Evolutionary conservation across 2,329 filamentous ascomycete genomes (phyloP).

Genomic region (Metarhizium rileyi): DNA sequence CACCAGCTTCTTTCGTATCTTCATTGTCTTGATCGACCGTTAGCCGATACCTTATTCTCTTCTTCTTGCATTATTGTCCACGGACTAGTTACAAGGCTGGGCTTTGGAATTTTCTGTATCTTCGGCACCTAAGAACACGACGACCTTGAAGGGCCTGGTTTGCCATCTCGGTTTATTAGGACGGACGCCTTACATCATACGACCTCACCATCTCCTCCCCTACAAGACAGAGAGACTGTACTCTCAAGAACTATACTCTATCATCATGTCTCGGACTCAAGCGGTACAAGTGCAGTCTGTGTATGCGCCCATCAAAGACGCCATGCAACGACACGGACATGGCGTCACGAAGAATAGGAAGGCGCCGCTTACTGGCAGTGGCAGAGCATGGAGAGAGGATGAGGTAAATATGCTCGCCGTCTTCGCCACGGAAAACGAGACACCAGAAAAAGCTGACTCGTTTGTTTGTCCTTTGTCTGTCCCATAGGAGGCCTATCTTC

Average conservation of each 20-base stretch:
- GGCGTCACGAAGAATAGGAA: constrained; percentile 57
- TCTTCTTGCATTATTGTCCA: neutral
- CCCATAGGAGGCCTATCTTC: constrained; percentile 65
- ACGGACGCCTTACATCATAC: neutral
- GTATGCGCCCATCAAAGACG: constrained; percentile 44
- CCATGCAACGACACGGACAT: constrained; percentile 47
- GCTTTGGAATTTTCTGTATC: neutral
- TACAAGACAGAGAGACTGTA: constrained; percentile 8
- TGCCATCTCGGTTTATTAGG: constrained; percentile 7
- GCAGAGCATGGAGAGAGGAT: constrained; percentile 76
- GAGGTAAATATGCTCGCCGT: constrained; percentile 44
- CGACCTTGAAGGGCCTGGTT: constrained; percentile 14
- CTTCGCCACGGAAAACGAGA: neutral
- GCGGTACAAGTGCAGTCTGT: constrained; percentile 32
- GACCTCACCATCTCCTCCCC: neutral
- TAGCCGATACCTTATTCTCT: neutral
- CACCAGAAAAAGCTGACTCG: constrained; percentile 1
- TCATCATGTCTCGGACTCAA: constrained; percentile 40
- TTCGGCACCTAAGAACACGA: constrained; percentile 1
- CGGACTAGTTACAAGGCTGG: neutral
- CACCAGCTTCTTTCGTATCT: neutral
- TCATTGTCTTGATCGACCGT: neutral
- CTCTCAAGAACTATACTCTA: neutral
- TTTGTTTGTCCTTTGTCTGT: neutral
- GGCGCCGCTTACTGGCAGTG: constrained; percentile 60